Percentiles rank a stretch among this genome's conserved stretches.
These are phyloP conservation scores for Arabidopsis hybrid DNA, from an alignment of 441 rosid genomes.

Conservation along the genomic window DNA sequence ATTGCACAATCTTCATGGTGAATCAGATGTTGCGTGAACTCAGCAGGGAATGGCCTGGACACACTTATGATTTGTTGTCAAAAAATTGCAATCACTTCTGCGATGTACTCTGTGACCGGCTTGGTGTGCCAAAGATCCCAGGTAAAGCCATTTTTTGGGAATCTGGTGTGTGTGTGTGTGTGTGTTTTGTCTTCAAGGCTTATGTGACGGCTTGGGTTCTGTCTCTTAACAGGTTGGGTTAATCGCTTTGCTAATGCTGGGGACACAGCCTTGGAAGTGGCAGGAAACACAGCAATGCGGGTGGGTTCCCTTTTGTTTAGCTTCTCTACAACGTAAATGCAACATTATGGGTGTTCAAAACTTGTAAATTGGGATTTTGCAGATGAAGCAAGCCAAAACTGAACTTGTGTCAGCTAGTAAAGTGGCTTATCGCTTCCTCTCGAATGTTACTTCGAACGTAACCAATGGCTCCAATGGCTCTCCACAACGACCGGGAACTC, in stretches of 20 bases:
- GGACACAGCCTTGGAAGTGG: constrained; percentile 94
- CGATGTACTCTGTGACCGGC: constrained; percentile 81
- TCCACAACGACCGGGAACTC: constrained; percentile 36
- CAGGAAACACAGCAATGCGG: constrained; percentile 89
- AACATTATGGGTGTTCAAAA: neutral
- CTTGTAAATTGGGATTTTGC: constrained; percentile 45
- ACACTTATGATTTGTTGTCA: constrained; percentile 75
- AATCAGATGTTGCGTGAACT: constrained; percentile 86
- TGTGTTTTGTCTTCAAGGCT: constrained; percentile 10
- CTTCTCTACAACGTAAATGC: neutral
- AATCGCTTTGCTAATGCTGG: constrained; percentile 99
- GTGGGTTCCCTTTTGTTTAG: constrained; percentile 51
- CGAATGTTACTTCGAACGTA: constrained; percentile 38
- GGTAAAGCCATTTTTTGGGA: constrained; percentile 53
- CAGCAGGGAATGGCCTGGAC: constrained; percentile 94
- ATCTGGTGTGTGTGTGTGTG: neutral
- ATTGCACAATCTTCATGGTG: constrained; percentile 65
- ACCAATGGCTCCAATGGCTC: constrained; percentile 40
- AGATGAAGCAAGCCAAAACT: constrained; percentile 96
- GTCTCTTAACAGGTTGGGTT: constrained; percentile 79
- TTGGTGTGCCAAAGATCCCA: constrained; percentile 93
- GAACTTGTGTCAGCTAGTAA: constrained; percentile 95
- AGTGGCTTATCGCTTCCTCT: constrained; percentile 90
- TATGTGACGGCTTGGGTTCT: constrained; percentile 9
- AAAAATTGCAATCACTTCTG: constrained; percentile 98